Evolutionary conservation across 2,329 filamentous ascomycete species (phyloP).

Genomic region (Cytospora paraplurivora): DNA sequence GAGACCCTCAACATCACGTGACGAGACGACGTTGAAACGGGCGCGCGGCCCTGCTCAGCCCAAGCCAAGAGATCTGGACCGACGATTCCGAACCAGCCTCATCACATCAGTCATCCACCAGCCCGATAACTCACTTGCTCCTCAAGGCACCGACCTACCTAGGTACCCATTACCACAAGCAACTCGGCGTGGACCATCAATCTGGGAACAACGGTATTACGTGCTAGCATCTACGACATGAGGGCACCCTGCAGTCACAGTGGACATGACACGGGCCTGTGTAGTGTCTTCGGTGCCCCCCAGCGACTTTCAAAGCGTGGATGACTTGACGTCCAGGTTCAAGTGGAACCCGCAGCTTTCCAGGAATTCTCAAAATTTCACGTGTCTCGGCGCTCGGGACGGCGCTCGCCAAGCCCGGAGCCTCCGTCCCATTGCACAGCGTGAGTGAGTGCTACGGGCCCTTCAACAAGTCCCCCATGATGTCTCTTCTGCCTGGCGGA

Average conservation of each 20-base stretch:
- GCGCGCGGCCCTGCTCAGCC: no score
- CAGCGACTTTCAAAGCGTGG: neutral
- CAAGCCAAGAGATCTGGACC: no score
- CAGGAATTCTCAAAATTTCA: neutral
- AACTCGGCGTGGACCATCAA: neutral
- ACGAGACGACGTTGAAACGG: no score
- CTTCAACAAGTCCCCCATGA: neutral
- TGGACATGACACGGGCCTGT: neutral
- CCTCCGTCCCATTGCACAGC: neutral
- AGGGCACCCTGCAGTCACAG: neutral
- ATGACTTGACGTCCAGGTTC: neutral
- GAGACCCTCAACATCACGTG: no score
- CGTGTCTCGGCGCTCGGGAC: neutral
- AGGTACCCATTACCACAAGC: no score
- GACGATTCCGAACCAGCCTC: no score
- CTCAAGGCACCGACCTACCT: no score
- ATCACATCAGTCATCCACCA: no score
- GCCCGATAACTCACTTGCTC: no score
- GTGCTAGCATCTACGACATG: neutral
- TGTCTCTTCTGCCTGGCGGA: neutral
- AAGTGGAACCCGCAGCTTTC: neutral
- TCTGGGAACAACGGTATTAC: neutral
- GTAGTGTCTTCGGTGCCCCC: neutral
- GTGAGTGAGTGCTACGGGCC: no score
- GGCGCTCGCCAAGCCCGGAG: neutral